These are phyloP conservation scores for Bolboschoenus planiculmis DNA, from an alignment of 176 grass and related monocot genomes.

Conservation along the genomic window DNA sequence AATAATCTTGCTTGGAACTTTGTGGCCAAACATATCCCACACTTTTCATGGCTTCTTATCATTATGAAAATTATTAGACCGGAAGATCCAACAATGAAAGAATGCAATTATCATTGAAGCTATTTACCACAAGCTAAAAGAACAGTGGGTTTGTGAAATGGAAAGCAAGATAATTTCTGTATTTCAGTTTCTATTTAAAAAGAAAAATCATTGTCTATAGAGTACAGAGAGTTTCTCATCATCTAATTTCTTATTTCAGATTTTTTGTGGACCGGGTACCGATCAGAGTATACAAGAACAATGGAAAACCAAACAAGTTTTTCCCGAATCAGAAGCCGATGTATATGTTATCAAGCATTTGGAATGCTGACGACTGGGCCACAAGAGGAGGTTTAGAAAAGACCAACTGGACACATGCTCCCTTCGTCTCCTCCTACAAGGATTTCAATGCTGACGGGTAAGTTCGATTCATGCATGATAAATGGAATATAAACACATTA, in stretches of 20 bases:
- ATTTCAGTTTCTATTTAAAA: background rate
- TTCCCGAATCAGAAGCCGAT: constrained; percentile 78
- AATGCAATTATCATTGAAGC: background rate
- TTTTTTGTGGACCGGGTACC: constrained; percentile 92
- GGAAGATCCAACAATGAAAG: no score
- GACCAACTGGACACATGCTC: constrained; percentile 77
- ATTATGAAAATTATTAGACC: background rate
- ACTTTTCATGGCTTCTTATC: no score
- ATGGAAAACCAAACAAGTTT: constrained; percentile 48
- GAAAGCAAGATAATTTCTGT: background rate
- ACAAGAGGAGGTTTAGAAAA: constrained; percentile 86
- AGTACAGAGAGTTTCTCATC: background rate
- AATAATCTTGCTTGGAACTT: background rate
- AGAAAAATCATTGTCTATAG: background rate
- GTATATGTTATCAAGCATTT: constrained; percentile 99
- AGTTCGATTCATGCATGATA: background rate
- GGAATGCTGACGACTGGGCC: constrained; percentile 98
- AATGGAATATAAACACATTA: background rate
- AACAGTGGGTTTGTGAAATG: background rate
- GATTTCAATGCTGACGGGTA: constrained; percentile 66
- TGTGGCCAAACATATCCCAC: background rate
- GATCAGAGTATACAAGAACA: constrained; percentile 76
- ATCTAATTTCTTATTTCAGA: constrained; percentile 23
- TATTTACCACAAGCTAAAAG: background rate
- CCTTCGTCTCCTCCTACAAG: constrained; percentile 90